Evolutionary conservation across 495 filamentous ascomycete genomes (phyloP), one percentile per base, ranked within the genome.

Genomic region (Staphylotrichum longicolle): DNA sequence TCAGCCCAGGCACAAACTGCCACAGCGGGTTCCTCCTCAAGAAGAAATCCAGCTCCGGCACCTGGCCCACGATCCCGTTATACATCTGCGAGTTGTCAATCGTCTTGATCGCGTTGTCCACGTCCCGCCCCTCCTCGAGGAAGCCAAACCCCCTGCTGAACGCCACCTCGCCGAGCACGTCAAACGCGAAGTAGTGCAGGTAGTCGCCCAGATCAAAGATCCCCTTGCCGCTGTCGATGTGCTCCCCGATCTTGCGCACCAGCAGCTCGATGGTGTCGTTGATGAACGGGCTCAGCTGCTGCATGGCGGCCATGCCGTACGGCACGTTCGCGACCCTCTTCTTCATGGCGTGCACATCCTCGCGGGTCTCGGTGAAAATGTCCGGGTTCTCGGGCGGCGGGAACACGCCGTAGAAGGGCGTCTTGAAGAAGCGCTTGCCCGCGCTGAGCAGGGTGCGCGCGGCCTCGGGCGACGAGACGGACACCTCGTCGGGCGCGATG

Each of bases 141-240:
- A 89, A 89, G 1, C 87, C 87, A 62, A 87, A 85, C 6, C 75
- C 79, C n/a, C 83, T 74, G 53, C 80, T 82, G 62, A 86, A 90
- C 0, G 85, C 86, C 12, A 89, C 78, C 67, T 85, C 82, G 33
- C 82, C 81, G 7, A 86, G 73, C 10, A 85, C 82, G 68, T 87
- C 81, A 67, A 83, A 83, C 4, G 83, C 79, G 62, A 82, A 83
- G 58, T 75, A 84, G 66, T 83, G 79, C 49, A 83, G 68, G 68
- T 78, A 83, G 55, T 73, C 72, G 12, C 78, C 80, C 7, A 84
- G 70, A 65, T 83, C 75, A n/a, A 81, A 74, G 39, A 70, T 11
- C 30, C 41, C 5, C 33, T 6, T 3, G 7, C 37, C 12, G 8
- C 1, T 3, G 37, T 47, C 56, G 50, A 68, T 65, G n/a, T 69